A percentile compares a stretch with the other conserved stretches of the same genome.
phyloP scores from a whole-genome alignment of 2,329 filamentous ascomycete species.

The Calonectria hongkongensis region DNA sequence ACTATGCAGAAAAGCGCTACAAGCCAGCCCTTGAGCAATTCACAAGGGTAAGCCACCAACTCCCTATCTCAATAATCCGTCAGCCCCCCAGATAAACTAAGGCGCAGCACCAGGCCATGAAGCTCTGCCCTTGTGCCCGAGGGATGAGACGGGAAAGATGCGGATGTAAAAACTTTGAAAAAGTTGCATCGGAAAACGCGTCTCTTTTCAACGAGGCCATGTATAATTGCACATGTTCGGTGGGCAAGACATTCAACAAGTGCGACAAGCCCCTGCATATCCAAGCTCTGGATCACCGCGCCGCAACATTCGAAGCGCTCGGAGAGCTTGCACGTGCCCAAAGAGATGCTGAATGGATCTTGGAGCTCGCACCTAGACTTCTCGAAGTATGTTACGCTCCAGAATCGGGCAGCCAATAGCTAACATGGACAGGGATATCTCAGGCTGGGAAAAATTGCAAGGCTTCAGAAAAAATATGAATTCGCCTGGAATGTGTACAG shows the following conservation, averaged over 20 bases:
- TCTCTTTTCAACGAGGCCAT: slow-evolving; percentile 66
- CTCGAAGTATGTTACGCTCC: slow-evolving; percentile 59
- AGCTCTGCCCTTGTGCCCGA: slow-evolving; percentile 58
- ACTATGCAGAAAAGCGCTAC: slow-evolving; percentile 59
- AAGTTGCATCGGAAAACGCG: slow-evolving; percentile 56
- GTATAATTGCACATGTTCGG: slow-evolving; percentile 61
- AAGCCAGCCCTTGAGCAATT: slow-evolving; percentile 61
- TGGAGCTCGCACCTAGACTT: slow-evolving; percentile 63
- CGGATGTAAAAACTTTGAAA: slow-evolving; percentile 63
- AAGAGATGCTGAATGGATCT: slow-evolving; percentile 65
- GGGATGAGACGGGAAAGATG: slow-evolving; percentile 61
- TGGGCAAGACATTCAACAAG: slow-evolving; percentile 62
- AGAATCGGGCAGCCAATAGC: background rate
- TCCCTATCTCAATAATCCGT: background rate
- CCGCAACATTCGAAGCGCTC: slow-evolving; percentile 63
- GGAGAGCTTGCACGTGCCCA: slow-evolving; percentile 61
- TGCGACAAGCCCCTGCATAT: slow-evolving; percentile 62
- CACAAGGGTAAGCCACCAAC: slow-evolving; percentile 55
- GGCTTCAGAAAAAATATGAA: slow-evolving; percentile 60
- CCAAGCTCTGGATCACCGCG: slow-evolving; percentile 64
- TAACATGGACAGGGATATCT: slow-evolving; percentile 62
- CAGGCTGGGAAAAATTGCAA: slow-evolving; percentile 63
- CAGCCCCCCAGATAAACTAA: slow-evolving; percentile 19
- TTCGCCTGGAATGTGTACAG: slow-evolving; percentile 64
- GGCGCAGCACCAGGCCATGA: slow-evolving; percentile 58